These are phyloP conservation scores for Corinectria fuckeliana DNA, from an alignment of 2,329 filamentous ascomycete genomes.

Conservation along the genomic window DNA sequence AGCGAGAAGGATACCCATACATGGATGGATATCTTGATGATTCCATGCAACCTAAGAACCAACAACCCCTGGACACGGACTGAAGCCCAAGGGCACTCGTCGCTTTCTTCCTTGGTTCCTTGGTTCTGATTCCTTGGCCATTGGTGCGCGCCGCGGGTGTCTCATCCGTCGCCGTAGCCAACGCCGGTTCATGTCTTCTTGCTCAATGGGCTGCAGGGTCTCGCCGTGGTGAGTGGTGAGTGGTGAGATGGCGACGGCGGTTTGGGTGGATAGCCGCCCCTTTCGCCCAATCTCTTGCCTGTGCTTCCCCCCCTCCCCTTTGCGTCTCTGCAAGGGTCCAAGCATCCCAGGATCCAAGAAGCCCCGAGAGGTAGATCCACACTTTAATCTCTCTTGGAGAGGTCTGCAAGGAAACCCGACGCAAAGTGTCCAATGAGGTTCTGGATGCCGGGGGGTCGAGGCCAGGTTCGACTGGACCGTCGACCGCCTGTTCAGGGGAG, in stretches of 20 bases:
- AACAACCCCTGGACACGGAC: background rate
- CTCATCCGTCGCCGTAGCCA: constrained; percentile 9
- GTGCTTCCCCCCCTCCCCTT: constrained; percentile 14
- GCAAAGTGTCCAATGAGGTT: constrained; percentile 13
- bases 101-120: background rate
- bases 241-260: constrained; percentile 12
- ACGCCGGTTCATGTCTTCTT: constrained; percentile 1
- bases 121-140: background rate
- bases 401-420: constrained; percentile 3
- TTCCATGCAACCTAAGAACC: background rate
- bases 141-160: constrained; percentile 6
- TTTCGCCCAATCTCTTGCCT: constrained; percentile 17
- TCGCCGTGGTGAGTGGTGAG: background rate
- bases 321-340: constrained; percentile 4
- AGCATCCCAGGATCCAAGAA: constrained; percentile 10
- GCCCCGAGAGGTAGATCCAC: constrained; percentile 3
- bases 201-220: constrained; percentile 1
- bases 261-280: constrained; percentile 15
- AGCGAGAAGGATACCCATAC: no score
- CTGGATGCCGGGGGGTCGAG: constrained; percentile 1
- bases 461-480: background rate
- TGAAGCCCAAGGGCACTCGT: background rate
- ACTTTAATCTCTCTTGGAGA: constrained; percentile 22
- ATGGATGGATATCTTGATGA: background rate
- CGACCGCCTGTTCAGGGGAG: constrained; percentile 18